Percentiles rank a stretch among this genome's conserved stretches.
These are phyloP conservation scores for Diaporthe longicolla DNA, from an alignment of 2,329 filamentous ascomycete species.

Conservation along the genomic window DNA sequence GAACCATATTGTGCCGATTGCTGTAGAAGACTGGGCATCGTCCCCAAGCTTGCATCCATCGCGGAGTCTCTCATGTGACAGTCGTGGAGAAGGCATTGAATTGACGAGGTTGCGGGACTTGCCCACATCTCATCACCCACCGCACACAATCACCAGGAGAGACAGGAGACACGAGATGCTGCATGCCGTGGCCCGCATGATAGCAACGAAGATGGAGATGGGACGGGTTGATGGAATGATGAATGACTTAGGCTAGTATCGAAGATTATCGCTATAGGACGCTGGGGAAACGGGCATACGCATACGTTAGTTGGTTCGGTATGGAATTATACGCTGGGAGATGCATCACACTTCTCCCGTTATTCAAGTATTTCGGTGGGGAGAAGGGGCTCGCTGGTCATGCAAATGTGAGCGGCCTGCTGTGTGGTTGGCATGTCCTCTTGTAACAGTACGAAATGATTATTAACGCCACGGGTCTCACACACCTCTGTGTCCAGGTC, in stretches of 20 bases:
- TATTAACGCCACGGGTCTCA: too few relatives aligned
- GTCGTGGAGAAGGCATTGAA: background rate
- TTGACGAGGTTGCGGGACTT: constrained; percentile 10
- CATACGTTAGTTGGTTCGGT: background rate
- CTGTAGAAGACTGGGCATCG: constrained; percentile 12
- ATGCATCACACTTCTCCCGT: background rate
- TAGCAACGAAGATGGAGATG: constrained; percentile 14
- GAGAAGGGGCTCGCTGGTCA: background rate
- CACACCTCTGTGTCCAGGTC: background rate
- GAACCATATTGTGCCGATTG: constrained; percentile 12
- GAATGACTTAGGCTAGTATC: constrained; percentile 21
- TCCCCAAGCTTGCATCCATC: constrained; percentile 22
- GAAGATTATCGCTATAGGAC: constrained; percentile 14
- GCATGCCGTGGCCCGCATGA: constrained; percentile 6
- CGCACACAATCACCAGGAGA: background rate
- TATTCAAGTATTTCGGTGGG: background rate
- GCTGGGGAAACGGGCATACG: constrained; percentile 14
- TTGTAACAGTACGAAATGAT: too few relatives aligned
- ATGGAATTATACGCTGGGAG: constrained; percentile 15
- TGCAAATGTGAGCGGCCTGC: background rate
- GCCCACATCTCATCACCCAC: constrained; percentile 20
- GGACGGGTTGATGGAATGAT: background rate
- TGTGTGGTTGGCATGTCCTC: background rate
- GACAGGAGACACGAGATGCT: constrained; percentile 25
- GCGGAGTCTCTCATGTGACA: constrained; percentile 20